Conservation (phyloP, 768 basidiomycete species). For the Daedaleopsis sinensis region DNA sequence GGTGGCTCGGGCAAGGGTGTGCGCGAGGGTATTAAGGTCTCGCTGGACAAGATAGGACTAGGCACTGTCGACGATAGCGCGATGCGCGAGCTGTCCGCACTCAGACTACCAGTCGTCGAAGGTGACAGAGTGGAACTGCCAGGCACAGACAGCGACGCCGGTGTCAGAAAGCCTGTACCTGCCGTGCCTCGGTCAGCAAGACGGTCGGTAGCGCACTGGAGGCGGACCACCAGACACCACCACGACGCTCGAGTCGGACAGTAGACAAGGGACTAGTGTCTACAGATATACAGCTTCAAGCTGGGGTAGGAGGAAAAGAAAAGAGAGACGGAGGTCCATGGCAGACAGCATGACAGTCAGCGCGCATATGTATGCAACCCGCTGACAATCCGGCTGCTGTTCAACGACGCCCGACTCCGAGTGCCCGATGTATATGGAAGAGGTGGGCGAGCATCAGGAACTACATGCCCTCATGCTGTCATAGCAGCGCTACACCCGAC, state of each 20-base stretch:
- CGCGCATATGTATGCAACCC: constrained; percentile 13
- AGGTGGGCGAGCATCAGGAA: constrained; percentile 13
- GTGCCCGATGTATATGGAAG: constrained; percentile 9
- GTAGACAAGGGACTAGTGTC: not conserved
- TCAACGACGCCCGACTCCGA: constrained; percentile 3
- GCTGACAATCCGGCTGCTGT: constrained; percentile 13
- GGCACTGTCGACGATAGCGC: not conserved
- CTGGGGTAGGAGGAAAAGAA: not conserved
- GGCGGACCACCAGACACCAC: not conserved
- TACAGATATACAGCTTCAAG: not conserved
- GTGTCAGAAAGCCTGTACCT: not conserved
- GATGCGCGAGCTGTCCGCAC: not conserved
- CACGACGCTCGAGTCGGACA: not conserved
- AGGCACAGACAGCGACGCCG: not conserved
- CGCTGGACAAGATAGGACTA: not conserved
- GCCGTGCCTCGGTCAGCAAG: not conserved
- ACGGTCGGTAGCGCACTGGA: not conserved
- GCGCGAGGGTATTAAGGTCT: not conserved
- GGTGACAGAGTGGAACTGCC: not conserved
- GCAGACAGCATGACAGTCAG: not conserved
- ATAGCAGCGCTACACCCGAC: constrained; percentile 12
- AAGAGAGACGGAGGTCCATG: constrained; percentile 5
- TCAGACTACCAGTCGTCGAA: constrained; percentile 2
- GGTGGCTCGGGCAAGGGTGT: not conserved
- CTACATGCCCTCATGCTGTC: not conserved